phyloP scores from a whole-genome alignment of 1,284 basidiomycete species.

The Trichosporon faecale region DNA sequence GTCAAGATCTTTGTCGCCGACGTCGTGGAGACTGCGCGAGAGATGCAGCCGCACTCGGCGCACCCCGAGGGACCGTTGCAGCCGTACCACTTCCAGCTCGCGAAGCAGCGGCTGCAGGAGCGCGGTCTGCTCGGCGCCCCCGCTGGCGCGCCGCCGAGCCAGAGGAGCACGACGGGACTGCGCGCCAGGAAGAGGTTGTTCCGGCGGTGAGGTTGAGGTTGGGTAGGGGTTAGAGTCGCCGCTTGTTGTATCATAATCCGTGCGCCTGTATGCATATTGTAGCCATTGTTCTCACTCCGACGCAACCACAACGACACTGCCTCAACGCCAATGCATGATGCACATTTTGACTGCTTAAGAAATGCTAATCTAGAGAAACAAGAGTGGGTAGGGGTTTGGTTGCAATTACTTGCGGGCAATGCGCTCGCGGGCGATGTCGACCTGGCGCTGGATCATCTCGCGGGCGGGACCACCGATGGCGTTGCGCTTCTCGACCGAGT shows the following conservation, averaged over 20 bases:
- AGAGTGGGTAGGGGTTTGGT: neutral
- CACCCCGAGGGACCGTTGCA: constrained; percentile 39
- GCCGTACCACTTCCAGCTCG: constrained; percentile 46
- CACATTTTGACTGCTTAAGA: constrained; percentile 1
- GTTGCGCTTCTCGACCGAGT: constrained; percentile 88
- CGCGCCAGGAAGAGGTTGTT: constrained; percentile 33
- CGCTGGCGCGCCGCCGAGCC: constrained; percentile 5
- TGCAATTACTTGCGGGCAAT: constrained; percentile 39
- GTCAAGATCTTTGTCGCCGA: constrained; percentile 49
- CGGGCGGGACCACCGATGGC: constrained; percentile 88
- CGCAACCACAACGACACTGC: no score
- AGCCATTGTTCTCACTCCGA: neutral
- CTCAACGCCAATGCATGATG: neutral
- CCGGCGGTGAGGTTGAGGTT: constrained; percentile 17
- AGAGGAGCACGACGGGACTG: constrained; percentile 22
- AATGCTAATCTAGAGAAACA: constrained; percentile 5
- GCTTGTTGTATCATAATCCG: neutral
- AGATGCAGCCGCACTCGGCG: constrained; percentile 37
- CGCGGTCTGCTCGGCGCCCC: constrained; percentile 27
- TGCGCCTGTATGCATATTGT: constrained; percentile 5
- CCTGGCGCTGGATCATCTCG: constrained; percentile 80
- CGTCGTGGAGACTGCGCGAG: constrained; percentile 40
- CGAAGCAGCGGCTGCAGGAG: constrained; percentile 36
- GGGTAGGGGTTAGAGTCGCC: neutral
- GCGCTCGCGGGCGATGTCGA: constrained; percentile 63